Evolutionary conservation across 768 basidiomycete genomes (phyloP).

Genomic region (Calocera viscosa): DNA sequence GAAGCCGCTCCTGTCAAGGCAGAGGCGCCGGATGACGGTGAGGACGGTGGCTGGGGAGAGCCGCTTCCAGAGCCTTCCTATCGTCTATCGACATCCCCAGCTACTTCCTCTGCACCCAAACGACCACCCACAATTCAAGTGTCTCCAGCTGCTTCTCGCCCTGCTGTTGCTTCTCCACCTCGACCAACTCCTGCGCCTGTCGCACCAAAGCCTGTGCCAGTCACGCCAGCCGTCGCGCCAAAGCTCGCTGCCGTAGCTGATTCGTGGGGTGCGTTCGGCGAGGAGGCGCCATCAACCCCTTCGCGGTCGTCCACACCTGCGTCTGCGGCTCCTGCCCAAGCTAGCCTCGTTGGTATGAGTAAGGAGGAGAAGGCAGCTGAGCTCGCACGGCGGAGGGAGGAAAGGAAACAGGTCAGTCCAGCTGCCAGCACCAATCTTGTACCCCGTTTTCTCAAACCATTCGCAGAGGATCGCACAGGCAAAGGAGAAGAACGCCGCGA

Average conservation of each 20-base stretch:
- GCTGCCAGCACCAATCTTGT: not conserved
- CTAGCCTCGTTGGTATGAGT: slow-evolving; percentile 40
- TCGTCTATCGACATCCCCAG: slow-evolving; percentile 24
- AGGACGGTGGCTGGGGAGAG: slow-evolving; percentile 13
- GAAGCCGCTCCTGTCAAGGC: slow-evolving; percentile 35
- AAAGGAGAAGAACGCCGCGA: slow-evolving; percentile 62
- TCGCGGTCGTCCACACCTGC: slow-evolving; percentile 12
- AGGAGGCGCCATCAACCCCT: not conserved
- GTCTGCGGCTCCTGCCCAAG: slow-evolving; percentile 21
- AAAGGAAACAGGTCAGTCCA: slow-evolving; percentile 63
- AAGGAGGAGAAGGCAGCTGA: slow-evolving; percentile 94
- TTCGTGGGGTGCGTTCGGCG: slow-evolving; percentile 12
- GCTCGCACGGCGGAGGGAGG: slow-evolving; percentile 82
- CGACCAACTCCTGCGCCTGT: not conserved
- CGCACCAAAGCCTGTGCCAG: slow-evolving; percentile 9
- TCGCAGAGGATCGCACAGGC: slow-evolving; percentile 59
- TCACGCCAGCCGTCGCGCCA: slow-evolving; percentile 14
- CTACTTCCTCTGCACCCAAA: slow-evolving; percentile 23
- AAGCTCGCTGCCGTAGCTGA: slow-evolving; percentile 13
- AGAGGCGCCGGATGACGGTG: slow-evolving; percentile 9
- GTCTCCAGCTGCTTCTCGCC: slow-evolving; percentile 2
- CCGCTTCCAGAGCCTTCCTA: not conserved
- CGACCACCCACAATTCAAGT: slow-evolving; percentile 23
- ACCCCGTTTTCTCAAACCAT: not conserved
- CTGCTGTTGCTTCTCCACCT: not conserved